Evolutionary conservation across 169 alveolate genomes (phyloP).

Genomic region (Condylostoma magnum): DNA sequence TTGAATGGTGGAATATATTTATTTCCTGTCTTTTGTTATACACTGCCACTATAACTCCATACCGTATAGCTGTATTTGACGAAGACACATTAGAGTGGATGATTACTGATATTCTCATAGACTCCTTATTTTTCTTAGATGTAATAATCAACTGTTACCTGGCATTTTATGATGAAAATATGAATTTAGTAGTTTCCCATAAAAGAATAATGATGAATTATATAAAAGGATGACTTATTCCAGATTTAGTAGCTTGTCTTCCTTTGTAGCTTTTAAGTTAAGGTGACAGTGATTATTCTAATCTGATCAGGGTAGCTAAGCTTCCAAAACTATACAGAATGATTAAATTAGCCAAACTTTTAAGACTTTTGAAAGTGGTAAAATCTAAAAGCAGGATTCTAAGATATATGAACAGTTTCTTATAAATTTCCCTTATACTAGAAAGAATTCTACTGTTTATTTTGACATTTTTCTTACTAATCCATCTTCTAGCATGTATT

Average conservation of each 20-base stretch:
- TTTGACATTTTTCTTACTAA: neutral
- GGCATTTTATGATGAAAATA: neutral
- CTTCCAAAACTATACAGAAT: neutral
- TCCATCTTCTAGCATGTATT: neutral
- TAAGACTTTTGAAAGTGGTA: neutral
- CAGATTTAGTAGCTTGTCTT: neutral
- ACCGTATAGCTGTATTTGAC: neutral
- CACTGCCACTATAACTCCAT: neutral
- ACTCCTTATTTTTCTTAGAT: neutral
- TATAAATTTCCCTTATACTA: neutral
- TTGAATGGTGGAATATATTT: too few relatives aligned
- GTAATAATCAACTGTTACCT: neutral
- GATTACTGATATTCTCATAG: neutral
- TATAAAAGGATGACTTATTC: neutral
- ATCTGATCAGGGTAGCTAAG: neutral
- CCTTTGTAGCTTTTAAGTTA: neutral
- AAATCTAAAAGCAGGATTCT: neutral
- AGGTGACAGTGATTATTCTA: neutral
- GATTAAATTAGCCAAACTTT: neutral
- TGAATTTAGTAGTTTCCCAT: neutral
- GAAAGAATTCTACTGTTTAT: neutral
- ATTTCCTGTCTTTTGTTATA: too few relatives aligned
- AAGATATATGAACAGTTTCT: neutral
- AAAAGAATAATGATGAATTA: neutral
- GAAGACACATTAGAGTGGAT: neutral